phyloP scores from a whole-genome alignment of 352 stramenopile species.

The Peronospora belbahrii region DNA sequence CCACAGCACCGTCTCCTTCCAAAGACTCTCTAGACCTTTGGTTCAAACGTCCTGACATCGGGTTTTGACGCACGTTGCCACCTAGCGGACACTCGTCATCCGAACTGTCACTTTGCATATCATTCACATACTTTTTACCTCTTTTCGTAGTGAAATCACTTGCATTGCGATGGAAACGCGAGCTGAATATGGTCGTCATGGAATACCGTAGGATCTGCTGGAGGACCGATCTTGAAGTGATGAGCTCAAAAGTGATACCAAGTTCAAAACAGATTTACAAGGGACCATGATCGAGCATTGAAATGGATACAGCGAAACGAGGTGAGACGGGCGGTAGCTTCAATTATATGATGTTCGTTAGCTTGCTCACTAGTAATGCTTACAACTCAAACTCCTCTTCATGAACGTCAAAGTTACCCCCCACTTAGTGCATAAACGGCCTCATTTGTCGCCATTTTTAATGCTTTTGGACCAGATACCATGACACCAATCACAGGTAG shows the following conservation, averaged over 20 bases:
- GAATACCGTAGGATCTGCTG: not conserved
- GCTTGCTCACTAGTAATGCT: not conserved
- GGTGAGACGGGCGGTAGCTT: not conserved
- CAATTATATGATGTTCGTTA: not conserved
- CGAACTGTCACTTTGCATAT: conserved; percentile 61
- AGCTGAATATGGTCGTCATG: conserved; percentile 12
- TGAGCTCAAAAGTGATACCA: not conserved
- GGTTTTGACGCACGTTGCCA: conserved; percentile 11
- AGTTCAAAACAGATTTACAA: not conserved
- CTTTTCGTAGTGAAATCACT: conserved; percentile 5
- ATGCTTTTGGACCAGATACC: conserved; percentile 27
- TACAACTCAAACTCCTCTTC: conserved; percentile 51
- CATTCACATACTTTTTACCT: conserved; percentile 31
- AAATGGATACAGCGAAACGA: conserved; percentile 12
- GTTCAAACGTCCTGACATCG: conserved; percentile 6
- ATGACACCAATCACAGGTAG: conserved; percentile 30
- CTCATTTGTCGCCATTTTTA: conserved; percentile 35
- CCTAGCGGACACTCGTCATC: conserved; percentile 27
- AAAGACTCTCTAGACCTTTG: conserved; percentile 16
- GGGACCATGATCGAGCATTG: not conserved
- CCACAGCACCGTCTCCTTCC: conserved; percentile 7
- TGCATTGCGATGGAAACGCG: conserved; percentile 28
- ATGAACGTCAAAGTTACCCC: conserved; percentile 40
- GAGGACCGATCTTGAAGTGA: conserved; percentile 13
- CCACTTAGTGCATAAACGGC: conserved; percentile 26